Base-by-base conservation (phyloP, 495 filamentous ascomycete genomes). In the Hyphodiscus hymeniophilus region DNA sequence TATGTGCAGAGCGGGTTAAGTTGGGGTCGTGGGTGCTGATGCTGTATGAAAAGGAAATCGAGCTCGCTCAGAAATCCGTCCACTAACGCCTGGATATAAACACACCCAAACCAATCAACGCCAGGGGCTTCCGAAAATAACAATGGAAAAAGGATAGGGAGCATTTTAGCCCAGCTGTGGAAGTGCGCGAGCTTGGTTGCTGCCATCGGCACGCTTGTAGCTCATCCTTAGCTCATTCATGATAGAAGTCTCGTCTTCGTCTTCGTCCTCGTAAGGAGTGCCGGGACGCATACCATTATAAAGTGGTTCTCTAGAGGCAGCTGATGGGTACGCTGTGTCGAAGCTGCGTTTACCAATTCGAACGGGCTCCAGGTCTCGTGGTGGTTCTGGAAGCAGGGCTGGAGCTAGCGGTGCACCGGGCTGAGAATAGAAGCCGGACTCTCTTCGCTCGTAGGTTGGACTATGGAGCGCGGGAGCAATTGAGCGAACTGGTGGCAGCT, bases 251-350 rank as follows among this genome's bases (percentile, higher is more conserved):
- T 65, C 63, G 8, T 62, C 65, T 12, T 64, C 46, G 26, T 67
- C 65, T 44, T 70, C 63, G 61, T 30, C 39, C 42, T 65, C 60
- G 15, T 60, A 40, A 3, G 69, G 64, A n/a, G 54, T 57, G 41
- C 66, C 64, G 7, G 72, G 72, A 18, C 76, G 71, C 66, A 71
- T 71, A 40, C 74, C 74, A 54, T 78, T 73, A 38, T 68, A 63
- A 38, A 76, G 63, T 3, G 72, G 58, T 39, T 59, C 45, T 32
- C 44, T 36, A 6, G 26, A 17, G 6, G 45, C 21, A 6, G 57
- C 42, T 1, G 49, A 18, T 30, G 17, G 31, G 48, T 64, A 67
- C 30, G 52, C 59, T 17, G 38, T 38, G 26, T 57, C 61, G 36
- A 46, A 59, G 10, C 53, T 28, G 10, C 64, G 57, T 46, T 66